Conservation (phyloP, 805 yeast species). For the Yamadazyma paraphyllophila region DNA sequence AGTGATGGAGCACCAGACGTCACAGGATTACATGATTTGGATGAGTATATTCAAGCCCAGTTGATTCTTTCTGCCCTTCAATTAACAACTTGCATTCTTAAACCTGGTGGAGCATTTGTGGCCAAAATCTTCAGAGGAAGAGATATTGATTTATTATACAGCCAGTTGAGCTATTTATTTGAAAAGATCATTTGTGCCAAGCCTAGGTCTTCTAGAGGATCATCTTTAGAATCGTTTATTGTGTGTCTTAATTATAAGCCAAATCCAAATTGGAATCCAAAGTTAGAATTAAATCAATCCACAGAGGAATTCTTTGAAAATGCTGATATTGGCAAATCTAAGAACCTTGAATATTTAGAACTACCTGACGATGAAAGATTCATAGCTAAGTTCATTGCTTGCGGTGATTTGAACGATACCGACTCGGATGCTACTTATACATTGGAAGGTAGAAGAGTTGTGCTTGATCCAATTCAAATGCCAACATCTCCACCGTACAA, state of each 20-base stretch:
- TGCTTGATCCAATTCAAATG: conserved; percentile 84
- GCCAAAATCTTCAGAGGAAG: conserved; percentile 97
- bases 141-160: conserved; percentile 88
- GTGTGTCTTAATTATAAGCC: conserved; percentile 90
- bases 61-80: conserved; percentile 87
- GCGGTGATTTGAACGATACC: conserved; percentile 85
- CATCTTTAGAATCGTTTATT: conserved; percentile 89
- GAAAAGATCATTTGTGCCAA: conserved; percentile 91
- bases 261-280: conserved; percentile 79
- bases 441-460: conserved; percentile 36
- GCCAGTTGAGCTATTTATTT: conserved; percentile 86
- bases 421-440: conserved; percentile 96
- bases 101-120: conserved; percentile 89
- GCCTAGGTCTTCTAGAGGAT: conserved; percentile 92
- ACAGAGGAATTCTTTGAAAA: conserved; percentile 83
- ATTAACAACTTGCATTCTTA: conserved; percentile 81
- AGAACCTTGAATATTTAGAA: conserved; percentile 44
- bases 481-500: conserved; percentile 98
- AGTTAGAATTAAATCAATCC: conserved; percentile 51
- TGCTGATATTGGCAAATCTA: conserved; percentile 53
- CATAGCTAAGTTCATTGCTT: conserved; percentile 90
- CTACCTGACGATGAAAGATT: conserved; percentile 62
- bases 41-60: conserved; percentile 96
- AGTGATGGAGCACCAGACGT: conserved; percentile 99
- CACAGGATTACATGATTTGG: conserved; percentile 94